Percentiles rank a stretch among this genome's conserved stretches.
These are phyloP conservation scores for Talaromyces sp. DNA, from an alignment of 2,329 filamentous ascomycete species.

Conservation along the genomic window DNA sequence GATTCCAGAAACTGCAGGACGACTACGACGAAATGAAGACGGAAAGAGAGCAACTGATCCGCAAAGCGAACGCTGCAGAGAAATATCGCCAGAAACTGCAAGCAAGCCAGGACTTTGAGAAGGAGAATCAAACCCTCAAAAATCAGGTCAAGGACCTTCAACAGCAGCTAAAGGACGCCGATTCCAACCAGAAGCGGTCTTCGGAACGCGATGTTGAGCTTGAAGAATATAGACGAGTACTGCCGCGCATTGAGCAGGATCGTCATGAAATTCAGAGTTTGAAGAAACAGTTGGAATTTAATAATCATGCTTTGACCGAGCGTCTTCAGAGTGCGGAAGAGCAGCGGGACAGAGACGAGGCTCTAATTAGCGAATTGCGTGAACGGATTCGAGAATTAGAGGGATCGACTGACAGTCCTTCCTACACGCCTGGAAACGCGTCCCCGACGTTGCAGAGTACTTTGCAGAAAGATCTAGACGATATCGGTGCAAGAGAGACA, in stretches of 20 bases:
- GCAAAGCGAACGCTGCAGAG: slow-evolving; percentile 48
- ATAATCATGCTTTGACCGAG: slow-evolving; percentile 47
- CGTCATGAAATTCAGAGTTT: slow-evolving; percentile 46
- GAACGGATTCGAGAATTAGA: slow-evolving; percentile 44
- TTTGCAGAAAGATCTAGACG: slow-evolving; percentile 42
- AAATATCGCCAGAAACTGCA: slow-evolving; percentile 50
- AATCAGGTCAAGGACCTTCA: slow-evolving; percentile 46
- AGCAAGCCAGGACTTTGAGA: slow-evolving; percentile 48
- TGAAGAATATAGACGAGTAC: slow-evolving; percentile 44
- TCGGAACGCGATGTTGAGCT: slow-evolving; percentile 41
- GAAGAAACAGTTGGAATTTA: slow-evolving; percentile 48
- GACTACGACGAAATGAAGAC: slow-evolving; percentile 49
- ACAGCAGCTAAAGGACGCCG: slow-evolving; percentile 45
- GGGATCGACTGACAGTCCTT: slow-evolving; percentile 37
- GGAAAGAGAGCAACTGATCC: slow-evolving; percentile 44
- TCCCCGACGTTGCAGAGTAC: slow-evolving; percentile 40
- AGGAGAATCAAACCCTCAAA: slow-evolving; percentile 46
- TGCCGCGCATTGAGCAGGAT: slow-evolving; percentile 48
- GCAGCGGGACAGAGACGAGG: slow-evolving; percentile 41
- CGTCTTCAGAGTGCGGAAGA: slow-evolving; percentile 43
- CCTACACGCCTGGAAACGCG: slow-evolving; percentile 35
- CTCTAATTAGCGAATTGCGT: slow-evolving; percentile 40
- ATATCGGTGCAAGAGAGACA: slow-evolving; percentile 37
- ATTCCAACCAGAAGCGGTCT: slow-evolving; percentile 40
- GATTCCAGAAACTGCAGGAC: slow-evolving; percentile 47